These are phyloP conservation scores for Apophysomyces trapeziformis DNA, from an alignment of 371 early-diverging fungal species.

Conservation along the genomic window DNA sequence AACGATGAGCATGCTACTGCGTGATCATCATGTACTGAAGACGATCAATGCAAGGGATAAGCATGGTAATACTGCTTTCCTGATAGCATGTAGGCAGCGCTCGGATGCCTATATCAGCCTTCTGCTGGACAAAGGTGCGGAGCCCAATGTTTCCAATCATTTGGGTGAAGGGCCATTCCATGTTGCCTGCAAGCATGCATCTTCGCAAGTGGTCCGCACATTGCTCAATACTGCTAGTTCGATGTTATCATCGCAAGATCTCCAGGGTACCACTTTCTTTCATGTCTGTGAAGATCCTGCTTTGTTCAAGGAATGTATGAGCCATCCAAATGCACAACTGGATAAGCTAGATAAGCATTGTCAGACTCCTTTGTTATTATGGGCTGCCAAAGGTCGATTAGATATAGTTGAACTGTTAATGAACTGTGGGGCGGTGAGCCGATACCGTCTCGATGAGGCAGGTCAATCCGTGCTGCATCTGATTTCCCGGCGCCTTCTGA, in stretches of 20 bases:
- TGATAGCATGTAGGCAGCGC: slow-evolving; percentile 23
- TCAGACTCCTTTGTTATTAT: slow-evolving; percentile 46
- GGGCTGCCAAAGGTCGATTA: slow-evolving; percentile 47
- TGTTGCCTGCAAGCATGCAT: slow-evolving; percentile 19
- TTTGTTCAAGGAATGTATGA: slow-evolving; percentile 22
- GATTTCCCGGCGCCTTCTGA: slow-evolving; percentile 12
- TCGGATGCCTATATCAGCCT: slow-evolving; percentile 12
- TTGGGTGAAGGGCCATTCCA: slow-evolving; percentile 35
- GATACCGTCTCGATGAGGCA: slow-evolving; percentile 20
- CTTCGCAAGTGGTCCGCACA: slow-evolving; percentile 14
- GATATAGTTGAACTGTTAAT: slow-evolving; percentile 40
- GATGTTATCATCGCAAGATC: slow-evolving; percentile 24
- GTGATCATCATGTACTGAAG: slow-evolving; percentile 13
- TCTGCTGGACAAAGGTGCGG: slow-evolving; percentile 9
- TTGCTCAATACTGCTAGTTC: slow-evolving; percentile 13
- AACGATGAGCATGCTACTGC: slow-evolving; percentile 31
- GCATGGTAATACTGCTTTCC: slow-evolving; percentile 48
- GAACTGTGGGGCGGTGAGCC: background rate
- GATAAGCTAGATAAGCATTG: slow-evolving; percentile 32
- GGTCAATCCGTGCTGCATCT: slow-evolving; percentile 33
- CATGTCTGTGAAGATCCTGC: slow-evolving; percentile 38
- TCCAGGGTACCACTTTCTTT: slow-evolving; percentile 44
- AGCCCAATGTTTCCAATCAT: slow-evolving; percentile 12
- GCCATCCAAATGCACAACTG: slow-evolving; percentile 15
- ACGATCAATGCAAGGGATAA: slow-evolving; percentile 34